Base-by-base conservation (phyloP, 345 rosid species). In the Excoecaria agallocha region DNA sequence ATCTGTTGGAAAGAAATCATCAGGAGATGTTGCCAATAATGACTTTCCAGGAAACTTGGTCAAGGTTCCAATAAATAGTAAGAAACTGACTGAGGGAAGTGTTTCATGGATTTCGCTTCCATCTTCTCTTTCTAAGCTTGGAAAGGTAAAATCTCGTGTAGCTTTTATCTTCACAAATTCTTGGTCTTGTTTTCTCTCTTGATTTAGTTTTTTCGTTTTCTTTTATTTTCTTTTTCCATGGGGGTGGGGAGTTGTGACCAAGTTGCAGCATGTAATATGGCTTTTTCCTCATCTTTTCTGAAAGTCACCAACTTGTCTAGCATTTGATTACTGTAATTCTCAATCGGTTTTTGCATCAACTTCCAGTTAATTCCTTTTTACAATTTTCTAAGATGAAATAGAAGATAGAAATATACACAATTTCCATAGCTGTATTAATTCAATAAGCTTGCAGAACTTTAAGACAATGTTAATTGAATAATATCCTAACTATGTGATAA, bases 21-120 rank as follows among this genome's bases (percentile, higher is more conserved):
- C 66, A n/a, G 76, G 85, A 74, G 93, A 88, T 49, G 80, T 67
- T 60, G 79, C 66, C 48, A 81, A 50, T 78, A 86, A 88, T 56
- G 96, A 91, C 55, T 79, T 86, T 37, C 91, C 93, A 15, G 92
- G 87, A 64, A 89, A 85, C 80, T 79, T 93, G 84, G 93, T 93
- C 73, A 93, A 86, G 89, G 82, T 93, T 71, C 79, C 96, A n/a
- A 70, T 89, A 52, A 91, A 77, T 71, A 76, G 90, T 80, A 85
- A 81, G 87, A 86, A 84, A 84, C 74, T 89, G 80, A 88, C 89
- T 11, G 91, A 91, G 65, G 89, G 87, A 71, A 86, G 73, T 82
- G 79, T 91, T 80, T 81, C 93, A 49, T 93, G 99, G 98, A 63
- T 68, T 80, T 80, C 93, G 6, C 94, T 93, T 25, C 94, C 99